phyloP scores from a whole-genome alignment of 2,329 filamentous ascomycete species.

The Colletotrichum ledebouriae region DNA sequence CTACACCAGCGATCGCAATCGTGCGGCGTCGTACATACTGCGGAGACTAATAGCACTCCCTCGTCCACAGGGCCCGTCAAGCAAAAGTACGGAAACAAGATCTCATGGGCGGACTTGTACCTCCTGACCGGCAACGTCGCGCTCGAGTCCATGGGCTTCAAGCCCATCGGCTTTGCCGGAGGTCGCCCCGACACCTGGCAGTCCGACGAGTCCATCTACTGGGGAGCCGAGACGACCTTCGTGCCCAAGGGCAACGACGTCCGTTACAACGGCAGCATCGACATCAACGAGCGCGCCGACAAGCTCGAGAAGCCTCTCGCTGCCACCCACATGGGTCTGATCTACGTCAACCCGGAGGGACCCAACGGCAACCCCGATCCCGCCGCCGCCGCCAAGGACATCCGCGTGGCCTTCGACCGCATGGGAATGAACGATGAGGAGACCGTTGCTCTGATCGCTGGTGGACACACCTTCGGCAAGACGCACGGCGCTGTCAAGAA shows the following conservation, averaged over 20 bases:
- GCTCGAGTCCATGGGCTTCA: conserved; percentile 81
- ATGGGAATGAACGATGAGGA: conserved; percentile 90
- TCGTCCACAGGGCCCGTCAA: conserved; percentile 70
- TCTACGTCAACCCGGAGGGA: conserved; percentile 86
- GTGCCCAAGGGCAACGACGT: conserved; percentile 74
- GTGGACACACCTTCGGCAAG: conserved; percentile 85
- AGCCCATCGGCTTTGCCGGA: conserved; percentile 80
- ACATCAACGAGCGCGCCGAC: conserved; percentile 40
- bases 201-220: conserved; percentile 82
- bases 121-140: conserved; percentile 82
- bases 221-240: conserved; percentile 81
- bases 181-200: conserved; percentile 81
- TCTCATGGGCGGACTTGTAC: conserved; percentile 83
- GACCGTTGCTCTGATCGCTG: conserved; percentile 83
- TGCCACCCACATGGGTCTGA: conserved; percentile 80
- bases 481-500: conserved; percentile 76
- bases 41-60: neutral
- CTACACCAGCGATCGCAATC: neutral
- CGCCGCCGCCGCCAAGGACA: conserved; percentile 76
- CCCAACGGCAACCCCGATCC: conserved; percentile 80
- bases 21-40: neutral
- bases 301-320: conserved; percentile 75
- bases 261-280: conserved; percentile 67
- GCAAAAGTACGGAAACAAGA: conserved; percentile 87
- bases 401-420: conserved; percentile 79